Evolutionary conservation across 176 grass and related monocot genomes (phyloP).

Genomic region (Avena eriantha): DNA sequence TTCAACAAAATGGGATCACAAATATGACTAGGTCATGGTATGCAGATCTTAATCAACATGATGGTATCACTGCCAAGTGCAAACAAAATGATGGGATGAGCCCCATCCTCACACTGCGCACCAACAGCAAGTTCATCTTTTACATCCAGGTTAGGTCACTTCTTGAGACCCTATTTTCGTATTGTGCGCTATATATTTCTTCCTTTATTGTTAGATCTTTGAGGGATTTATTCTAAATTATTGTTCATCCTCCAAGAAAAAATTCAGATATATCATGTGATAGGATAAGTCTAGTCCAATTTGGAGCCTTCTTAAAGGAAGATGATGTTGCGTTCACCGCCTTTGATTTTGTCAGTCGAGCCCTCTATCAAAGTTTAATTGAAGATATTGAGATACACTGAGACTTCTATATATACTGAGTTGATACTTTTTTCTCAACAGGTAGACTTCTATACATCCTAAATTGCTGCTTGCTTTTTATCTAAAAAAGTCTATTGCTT

Average conservation of each 20-base stretch:
- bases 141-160: constrained; percentile 74
- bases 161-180: constrained; percentile 86
- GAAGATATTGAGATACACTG: constrained; percentile 70
- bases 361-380: constrained; percentile 69
- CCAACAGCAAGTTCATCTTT: constrained; percentile 94
- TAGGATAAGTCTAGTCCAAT: constrained; percentile 87
- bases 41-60: constrained; percentile 95
- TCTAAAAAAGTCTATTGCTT: no score
- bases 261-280: constrained; percentile 67
- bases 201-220: not conserved
- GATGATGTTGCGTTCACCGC: constrained; percentile 77
- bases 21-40: constrained; percentile 23
- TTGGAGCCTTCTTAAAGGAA: constrained; percentile 76
- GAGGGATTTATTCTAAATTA: not conserved
- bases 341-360: constrained; percentile 61
- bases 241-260: not conserved
- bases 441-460: constrained; percentile 22
- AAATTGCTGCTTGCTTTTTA: not conserved
- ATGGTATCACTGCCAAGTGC: constrained; percentile 75
- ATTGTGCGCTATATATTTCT: not conserved
- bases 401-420: constrained; percentile 11
- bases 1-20: constrained; percentile 12
- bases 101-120: constrained; percentile 87
- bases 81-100: constrained; percentile 70
- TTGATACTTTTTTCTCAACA: no score